Base-by-base conservation (phyloP, 2,329 filamentous ascomycete genomes). In the Alternaria brassicicola region DNA sequence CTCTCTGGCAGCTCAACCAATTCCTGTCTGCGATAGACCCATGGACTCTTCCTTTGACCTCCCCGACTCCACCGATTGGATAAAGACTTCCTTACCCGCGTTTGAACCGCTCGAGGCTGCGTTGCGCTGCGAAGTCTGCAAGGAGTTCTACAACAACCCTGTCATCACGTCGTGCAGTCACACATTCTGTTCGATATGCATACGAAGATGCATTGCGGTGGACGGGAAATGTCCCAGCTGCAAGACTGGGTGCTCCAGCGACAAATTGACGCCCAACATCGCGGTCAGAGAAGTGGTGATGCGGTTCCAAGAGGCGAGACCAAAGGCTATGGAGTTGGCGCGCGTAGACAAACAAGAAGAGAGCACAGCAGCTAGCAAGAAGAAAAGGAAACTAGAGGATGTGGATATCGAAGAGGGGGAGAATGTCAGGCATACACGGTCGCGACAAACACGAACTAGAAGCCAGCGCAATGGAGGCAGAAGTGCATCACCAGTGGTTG, bases 121-220 rank as follows among this genome's bases (percentile, higher is more conserved):
- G 3, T 83, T 99, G 19, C 91, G 95, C 68, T 99, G 95, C 79
- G 92, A 98, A 78, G 91, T 99, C 59, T 99, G 95, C 86, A 98
- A 98, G 76, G 96, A 99, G 77, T 96, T 98, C 79, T 98, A 91
- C 81, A 88, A 88, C 61, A 96, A 93, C 49, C 95, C 95, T 0
- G 95, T 99, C 86, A 89, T 97, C 62, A 99, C 95, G 1, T 91
- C 91, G 1, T 99, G 95, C 80, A 90, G 88, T 52, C 95, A 99
- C 76, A 98, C 95, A 0, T 99, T 99, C 74, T 99, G 95, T 82
- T 97, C 94, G 6, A 81, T 96, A 52, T 99, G 95, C 77, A 98
- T 99, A 75, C 90, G 95, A 28, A 85, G 93, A 62, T 92, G 91
- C 60, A 84, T 99, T 1, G 89, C 89, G 2, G 85, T 86, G 30